These are phyloP conservation scores for Diaporthe citrichinensis DNA, from an alignment of 2,329 filamentous ascomycete genomes.

Conservation along the genomic window DNA sequence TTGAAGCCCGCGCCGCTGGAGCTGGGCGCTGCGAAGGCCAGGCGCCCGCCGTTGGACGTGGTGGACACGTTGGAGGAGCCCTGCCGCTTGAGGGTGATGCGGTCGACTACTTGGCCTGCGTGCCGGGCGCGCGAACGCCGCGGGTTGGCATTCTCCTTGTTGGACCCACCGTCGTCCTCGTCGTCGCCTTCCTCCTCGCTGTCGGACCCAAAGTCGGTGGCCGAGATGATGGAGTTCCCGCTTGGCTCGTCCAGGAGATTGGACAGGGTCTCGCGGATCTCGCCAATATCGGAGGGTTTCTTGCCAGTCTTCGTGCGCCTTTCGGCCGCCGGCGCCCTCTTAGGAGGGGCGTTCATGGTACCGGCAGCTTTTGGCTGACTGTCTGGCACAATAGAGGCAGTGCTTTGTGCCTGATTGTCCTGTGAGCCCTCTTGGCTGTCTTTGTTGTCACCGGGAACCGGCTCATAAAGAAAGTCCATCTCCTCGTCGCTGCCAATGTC, in stretches of 20 bases:
- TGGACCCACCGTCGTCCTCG: slow-evolving; percentile 55
- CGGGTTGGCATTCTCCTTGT: slow-evolving; percentile 67
- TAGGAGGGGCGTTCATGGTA: slow-evolving; percentile 52
- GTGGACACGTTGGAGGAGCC: slow-evolving; percentile 50
- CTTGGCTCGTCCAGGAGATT: slow-evolving; percentile 83
- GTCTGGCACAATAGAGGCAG: slow-evolving; percentile 59
- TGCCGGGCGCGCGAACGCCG: slow-evolving; percentile 50
- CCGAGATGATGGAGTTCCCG: slow-evolving; percentile 61
- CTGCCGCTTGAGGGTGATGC: slow-evolving; percentile 77
- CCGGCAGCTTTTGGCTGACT: slow-evolving; percentile 64
- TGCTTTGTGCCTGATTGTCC: slow-evolving; percentile 50
- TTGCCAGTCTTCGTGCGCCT: slow-evolving; percentile 74
- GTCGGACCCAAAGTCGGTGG: slow-evolving; percentile 65
- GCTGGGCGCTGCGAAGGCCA: slow-evolving; percentile 68
- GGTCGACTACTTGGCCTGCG: slow-evolving; percentile 74
- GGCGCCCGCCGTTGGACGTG: slow-evolving; percentile 54
- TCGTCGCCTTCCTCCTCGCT: slow-evolving; percentile 67
- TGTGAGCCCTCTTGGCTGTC: slow-evolving; percentile 54
- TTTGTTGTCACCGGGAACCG: slow-evolving; percentile 56
- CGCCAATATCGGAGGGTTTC: slow-evolving; percentile 81
- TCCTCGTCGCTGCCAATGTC: slow-evolving; percentile 84
- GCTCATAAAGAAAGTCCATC: slow-evolving; percentile 75
- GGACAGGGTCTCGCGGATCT: slow-evolving; percentile 87
- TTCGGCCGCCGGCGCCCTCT: slow-evolving; percentile 70
- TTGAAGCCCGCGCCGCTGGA: slow-evolving; percentile 67